Conservation (phyloP, 352 stramenopile species). For the Phytophthora niederhauseri region DNA sequence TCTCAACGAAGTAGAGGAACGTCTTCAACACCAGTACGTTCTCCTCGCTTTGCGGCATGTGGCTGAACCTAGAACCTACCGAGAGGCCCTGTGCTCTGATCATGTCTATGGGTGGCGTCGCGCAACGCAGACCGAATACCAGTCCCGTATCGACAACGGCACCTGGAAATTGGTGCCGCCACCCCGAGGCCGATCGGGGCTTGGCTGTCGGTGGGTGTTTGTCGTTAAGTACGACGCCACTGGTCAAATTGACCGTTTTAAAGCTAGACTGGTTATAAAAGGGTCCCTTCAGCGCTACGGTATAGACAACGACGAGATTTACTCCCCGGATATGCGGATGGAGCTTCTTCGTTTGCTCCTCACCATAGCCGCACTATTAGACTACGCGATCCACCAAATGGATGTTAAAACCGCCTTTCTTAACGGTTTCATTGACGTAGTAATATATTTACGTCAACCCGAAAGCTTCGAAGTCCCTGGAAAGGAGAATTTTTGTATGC, state of each 20-base stretch:
- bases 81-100: constrained; percentile 1
- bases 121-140: background rate
- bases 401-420: constrained; percentile 1
- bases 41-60: background rate
- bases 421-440: constrained; percentile 1
- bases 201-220: background rate
- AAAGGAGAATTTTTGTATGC: background rate
- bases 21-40: background rate
- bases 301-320: background rate
- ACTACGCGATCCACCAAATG: background rate
- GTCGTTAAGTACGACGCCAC: background rate
- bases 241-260: background rate
- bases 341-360: background rate
- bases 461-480: background rate
- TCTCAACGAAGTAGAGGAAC: background rate
- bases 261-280: constrained; percentile 1
- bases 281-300: background rate
- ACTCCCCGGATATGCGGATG: background rate
- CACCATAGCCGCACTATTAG: background rate
- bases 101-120: background rate
- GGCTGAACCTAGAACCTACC: constrained; percentile 2
- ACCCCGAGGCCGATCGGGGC: background rate
- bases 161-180: background rate
- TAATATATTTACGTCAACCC: background rate
- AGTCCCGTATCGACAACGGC: background rate